Conservation (phyloP, 768 basidiomycete genomes). For the Mrakia blollopis region DNA sequence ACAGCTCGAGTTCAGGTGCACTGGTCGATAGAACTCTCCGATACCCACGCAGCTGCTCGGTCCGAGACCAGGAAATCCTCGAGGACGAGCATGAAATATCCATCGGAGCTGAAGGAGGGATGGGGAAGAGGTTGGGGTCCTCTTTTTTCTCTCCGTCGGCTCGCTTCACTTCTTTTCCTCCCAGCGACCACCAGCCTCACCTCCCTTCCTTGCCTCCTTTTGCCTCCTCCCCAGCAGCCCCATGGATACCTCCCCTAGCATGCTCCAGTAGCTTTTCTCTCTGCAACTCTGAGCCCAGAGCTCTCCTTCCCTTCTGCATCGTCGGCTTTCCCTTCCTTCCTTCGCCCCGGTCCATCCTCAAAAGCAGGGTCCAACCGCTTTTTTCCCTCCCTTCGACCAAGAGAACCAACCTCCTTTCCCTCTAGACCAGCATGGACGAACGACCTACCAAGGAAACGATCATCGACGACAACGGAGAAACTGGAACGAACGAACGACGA, state of each 20-base stretch:
- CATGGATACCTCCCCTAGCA: background rate
- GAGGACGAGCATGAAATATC: too few relatives aligned
- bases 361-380: background rate
- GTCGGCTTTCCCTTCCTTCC: background rate
- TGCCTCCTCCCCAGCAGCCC: background rate
- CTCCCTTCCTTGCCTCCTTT: background rate
- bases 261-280: background rate
- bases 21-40: too few relatives aligned
- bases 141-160: background rate
- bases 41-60: too few relatives aligned
- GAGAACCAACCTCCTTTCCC: background rate
- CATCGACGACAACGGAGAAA: background rate
- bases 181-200: conserved; percentile 37
- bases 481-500: conserved; percentile 31
- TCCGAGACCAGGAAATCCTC: too few relatives aligned
- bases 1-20: too few relatives aligned
- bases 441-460: background rate
- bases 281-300: background rate
- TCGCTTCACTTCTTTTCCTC: conserved; percentile 39
- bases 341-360: background rate
- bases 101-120: background rate
- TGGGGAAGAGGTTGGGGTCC: background rate
- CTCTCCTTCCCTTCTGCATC: background rate
- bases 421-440: background rate
- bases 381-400: background rate